These are phyloP conservation scores for Phallus indusiatus DNA, from an alignment of 768 basidiomycete genomes.

Conservation along the genomic window DNA sequence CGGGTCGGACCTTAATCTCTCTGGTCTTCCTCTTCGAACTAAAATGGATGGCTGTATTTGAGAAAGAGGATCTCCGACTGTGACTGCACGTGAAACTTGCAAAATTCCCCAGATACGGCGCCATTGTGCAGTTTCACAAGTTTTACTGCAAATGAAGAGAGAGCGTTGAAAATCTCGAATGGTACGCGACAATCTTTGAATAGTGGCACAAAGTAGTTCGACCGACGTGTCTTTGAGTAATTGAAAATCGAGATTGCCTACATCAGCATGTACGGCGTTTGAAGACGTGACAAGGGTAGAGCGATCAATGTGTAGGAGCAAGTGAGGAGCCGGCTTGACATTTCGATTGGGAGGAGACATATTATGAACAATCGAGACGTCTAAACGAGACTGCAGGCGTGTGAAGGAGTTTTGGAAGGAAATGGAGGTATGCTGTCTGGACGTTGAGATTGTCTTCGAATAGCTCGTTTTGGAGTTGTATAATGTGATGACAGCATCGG, in stretches of 20 bases:
- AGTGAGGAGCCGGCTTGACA: neutral
- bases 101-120: constrained; percentile 9
- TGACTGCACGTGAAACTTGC: constrained; percentile 20
- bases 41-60: constrained; percentile 79
- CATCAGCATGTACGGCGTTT: neutral
- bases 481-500: neutral
- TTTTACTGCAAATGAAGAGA: neutral
- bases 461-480: neutral
- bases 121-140: neutral
- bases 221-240: neutral
- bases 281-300: neutral
- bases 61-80: constrained; percentile 66
- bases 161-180: neutral
- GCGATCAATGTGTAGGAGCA: neutral
- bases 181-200: neutral
- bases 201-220: neutral
- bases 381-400: neutral
- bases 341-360: neutral
- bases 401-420: neutral
- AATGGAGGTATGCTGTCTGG: neutral
- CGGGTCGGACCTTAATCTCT: constrained; percentile 54
- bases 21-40: constrained; percentile 64
- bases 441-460: neutral
- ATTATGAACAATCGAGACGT: neutral
- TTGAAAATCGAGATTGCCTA: neutral